Base-by-base conservation (phyloP, 1,139 yeast species). In the Suhomyces panamericanus region DNA sequence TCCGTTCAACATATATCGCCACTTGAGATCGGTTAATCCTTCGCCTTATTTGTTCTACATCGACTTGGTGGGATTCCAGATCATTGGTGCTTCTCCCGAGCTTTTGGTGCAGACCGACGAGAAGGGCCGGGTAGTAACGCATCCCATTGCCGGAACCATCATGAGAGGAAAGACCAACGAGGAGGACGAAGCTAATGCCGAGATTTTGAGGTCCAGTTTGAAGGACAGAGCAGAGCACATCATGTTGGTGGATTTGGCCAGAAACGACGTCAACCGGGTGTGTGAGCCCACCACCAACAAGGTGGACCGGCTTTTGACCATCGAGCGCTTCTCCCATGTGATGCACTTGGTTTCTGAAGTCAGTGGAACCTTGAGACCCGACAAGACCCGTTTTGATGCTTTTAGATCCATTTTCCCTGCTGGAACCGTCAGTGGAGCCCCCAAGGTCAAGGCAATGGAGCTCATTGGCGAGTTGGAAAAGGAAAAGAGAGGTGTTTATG, bases 161-260 rank as follows among this genome's bases (percentile, higher is more conserved):
- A 81, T 75, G 57, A 81, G 99, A 61, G 99, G 99, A 44, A 79
- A 80, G 58, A 89, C 98, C 10, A 74, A 83, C 17, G 96, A 89
- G 57, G 98, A 93, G 64, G 99, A 93, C 60, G 96, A 91, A 59
- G 71, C 70, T 49, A 77, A 90, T 46, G 97, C 98, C 4, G 75
- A 76, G 20, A 80, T 81, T 46, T 78, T 93, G 54, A 75, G 88
- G 56, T 69, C 82, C n/a, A 87, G 96, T 14, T 70, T 85, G 51
- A 93, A 93, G 63, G 99, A 93, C 65, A 80, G 97, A 43, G 97
- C 99, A 1, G 99, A 93, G 68, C 99, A 93, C 65, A 95, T 93
- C 47, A 93, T 93, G 99, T 80, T 93, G 69, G 99, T 93, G 24
- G 99, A 93, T 66, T 77, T 93, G 60, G 99, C 99, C 4, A 80